These are phyloP conservation scores for Podaxis mareebaensis DNA, from an alignment of 768 basidiomycete genomes.

Conservation along the genomic window DNA sequence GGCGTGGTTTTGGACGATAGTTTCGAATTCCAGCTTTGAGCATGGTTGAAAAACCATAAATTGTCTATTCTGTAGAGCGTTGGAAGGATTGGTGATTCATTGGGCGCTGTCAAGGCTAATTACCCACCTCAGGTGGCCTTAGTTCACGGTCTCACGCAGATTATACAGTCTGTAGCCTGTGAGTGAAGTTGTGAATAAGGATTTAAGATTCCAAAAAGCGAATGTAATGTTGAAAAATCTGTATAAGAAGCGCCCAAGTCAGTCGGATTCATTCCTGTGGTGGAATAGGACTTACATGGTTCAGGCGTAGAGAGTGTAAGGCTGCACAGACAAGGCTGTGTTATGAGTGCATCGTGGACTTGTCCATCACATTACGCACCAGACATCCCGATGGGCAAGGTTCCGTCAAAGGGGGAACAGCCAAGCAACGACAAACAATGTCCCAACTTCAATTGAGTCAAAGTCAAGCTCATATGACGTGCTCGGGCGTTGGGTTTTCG, in stretches of 20 bases:
- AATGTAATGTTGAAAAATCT: neutral
- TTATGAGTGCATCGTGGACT: conserved; percentile 9
- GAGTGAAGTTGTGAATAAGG: neutral
- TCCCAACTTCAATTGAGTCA: neutral
- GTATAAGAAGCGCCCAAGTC: neutral
- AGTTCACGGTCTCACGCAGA: neutral
- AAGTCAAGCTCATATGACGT: too few species aligned
- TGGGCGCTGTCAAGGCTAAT: neutral
- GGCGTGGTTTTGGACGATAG: neutral
- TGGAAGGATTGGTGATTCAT: neutral
- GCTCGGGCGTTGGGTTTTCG: too few species aligned
- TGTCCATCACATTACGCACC: neutral
- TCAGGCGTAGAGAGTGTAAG: neutral
- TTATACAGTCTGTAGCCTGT: neutral
- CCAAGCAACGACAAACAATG: neutral
- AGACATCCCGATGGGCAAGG: neutral
- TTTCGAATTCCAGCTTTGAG: neutral
- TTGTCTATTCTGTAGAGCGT: neutral
- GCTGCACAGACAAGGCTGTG: neutral
- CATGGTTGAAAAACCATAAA: neutral
- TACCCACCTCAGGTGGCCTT: neutral
- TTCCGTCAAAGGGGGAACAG: neutral
- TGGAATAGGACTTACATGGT: neutral
- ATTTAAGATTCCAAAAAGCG: neutral
- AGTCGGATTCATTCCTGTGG: neutral